phyloP scores from a whole-genome alignment of 176 grass and related monocot genomes.

The Pharus latifolius region DNA sequence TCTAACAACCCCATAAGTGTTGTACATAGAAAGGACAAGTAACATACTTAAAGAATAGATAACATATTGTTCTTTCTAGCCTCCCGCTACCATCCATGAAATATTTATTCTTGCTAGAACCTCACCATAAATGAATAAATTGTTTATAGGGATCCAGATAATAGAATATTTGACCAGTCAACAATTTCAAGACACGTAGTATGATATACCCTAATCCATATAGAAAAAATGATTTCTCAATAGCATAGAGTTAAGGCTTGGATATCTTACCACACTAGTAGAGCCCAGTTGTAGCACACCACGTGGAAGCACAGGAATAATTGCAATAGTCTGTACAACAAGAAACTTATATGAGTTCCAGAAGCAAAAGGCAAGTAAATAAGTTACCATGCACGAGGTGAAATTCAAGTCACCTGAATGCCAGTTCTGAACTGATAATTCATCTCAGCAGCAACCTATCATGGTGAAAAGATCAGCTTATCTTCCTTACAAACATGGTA shows the following conservation, averaged over 20 bases:
- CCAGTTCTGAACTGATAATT: slow-evolving; percentile 42
- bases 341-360: slow-evolving; percentile 14
- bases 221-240: neutral
- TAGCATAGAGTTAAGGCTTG: neutral
- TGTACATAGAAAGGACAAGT: too few relatives aligned
- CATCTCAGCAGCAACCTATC: slow-evolving; percentile 55
- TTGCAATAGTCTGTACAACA: slow-evolving; percentile 58
- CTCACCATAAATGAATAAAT: too few relatives aligned
- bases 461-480: neutral
- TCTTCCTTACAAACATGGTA: too few relatives aligned
- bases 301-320: slow-evolving; percentile 65
- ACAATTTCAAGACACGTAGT: neutral
- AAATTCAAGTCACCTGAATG: slow-evolving; percentile 48
- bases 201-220: slow-evolving; percentile 1
- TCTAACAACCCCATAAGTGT: too few relatives aligned
- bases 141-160: too few relatives aligned
- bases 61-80: too few relatives aligned
- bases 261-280: slow-evolving; percentile 40
- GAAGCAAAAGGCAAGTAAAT: neutral
- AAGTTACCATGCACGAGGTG: slow-evolving; percentile 1
- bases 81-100: too few relatives aligned
- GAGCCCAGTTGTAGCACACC: slow-evolving; percentile 76
- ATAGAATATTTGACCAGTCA: neutral
- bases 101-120: too few relatives aligned
- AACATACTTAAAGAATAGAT: too few relatives aligned